phyloP scores from a whole-genome alignment of 805 yeast species.

The Wickerhamomyces canadensis region DNA sequence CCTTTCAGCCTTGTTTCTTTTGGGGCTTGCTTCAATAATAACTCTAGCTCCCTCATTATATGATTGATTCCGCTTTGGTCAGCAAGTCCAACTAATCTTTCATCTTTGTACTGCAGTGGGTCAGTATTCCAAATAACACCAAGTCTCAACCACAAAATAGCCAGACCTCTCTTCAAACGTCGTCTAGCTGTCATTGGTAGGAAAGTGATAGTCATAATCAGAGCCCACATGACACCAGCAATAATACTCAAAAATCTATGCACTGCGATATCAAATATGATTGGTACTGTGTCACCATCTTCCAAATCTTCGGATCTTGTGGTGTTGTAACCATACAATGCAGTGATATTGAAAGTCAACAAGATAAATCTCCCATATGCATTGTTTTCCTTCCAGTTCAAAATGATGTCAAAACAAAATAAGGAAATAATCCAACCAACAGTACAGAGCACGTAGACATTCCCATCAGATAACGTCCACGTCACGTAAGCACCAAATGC shows the following conservation, averaged over 20 bases:
- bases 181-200: constrained; percentile 75
- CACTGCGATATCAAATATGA: constrained; percentile 67
- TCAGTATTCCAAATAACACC: constrained; percentile 80
- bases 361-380: constrained; percentile 67
- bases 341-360: constrained; percentile 73
- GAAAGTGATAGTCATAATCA: constrained; percentile 57
- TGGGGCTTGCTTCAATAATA: constrained; percentile 63
- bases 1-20: constrained; percentile 74
- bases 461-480: constrained; percentile 56
- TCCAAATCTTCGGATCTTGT: constrained; percentile 51
- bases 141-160: constrained; percentile 70
- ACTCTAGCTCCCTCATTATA: constrained; percentile 54
- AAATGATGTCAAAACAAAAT: constrained; percentile 47
- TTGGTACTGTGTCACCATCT: constrained; percentile 63
- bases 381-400: constrained; percentile 55
- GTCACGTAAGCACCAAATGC: constrained; percentile 53
- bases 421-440: constrained; percentile 36
- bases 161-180: constrained; percentile 57
- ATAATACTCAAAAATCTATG: constrained; percentile 73
- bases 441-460: constrained; percentile 45
- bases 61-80: constrained; percentile 39
- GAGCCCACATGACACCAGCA: constrained; percentile 73
- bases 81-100: constrained; percentile 19
- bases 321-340: constrained; percentile 68
- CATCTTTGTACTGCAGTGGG: constrained; percentile 44